Evolutionary conservation across 139 green algal genomes (phyloP).

Genomic region (Picochlorum sp.): DNA sequence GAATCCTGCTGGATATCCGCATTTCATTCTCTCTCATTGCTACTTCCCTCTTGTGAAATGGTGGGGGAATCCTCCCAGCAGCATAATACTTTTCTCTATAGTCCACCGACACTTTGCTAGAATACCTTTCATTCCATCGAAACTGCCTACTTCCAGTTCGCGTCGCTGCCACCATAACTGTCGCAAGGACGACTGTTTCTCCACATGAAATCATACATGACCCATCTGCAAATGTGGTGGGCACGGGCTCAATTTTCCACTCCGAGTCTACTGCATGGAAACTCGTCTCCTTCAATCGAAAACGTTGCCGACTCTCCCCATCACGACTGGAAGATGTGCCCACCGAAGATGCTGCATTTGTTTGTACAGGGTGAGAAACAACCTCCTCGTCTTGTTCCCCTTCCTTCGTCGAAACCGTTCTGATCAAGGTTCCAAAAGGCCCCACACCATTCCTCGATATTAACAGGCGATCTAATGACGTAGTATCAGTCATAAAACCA

Average conservation of each 20-base stretch:
- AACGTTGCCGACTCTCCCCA: too few species aligned
- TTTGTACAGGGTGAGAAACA: too few species aligned
- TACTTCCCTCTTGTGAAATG: slow-evolving; percentile 47
- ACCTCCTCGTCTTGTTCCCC: too few species aligned
- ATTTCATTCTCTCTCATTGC: slow-evolving; percentile 51
- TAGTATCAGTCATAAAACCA: too few species aligned
- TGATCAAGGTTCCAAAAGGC: too few species aligned
- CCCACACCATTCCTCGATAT: too few species aligned
- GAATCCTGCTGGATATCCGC: slow-evolving; percentile 35
- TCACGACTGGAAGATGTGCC: too few species aligned
- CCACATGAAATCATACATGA: neutral
- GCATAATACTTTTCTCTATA: slow-evolving; percentile 62
- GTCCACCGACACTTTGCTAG: slow-evolving; percentile 46
- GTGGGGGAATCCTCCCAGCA: slow-evolving; percentile 54
- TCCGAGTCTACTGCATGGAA: neutral
- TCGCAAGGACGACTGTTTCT: too few species aligned
- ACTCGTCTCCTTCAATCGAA: neutral
- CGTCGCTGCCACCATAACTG: neutral
- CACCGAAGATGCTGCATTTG: too few species aligned
- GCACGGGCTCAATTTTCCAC: neutral
- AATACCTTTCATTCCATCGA: neutral
- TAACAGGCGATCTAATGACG: too few species aligned
- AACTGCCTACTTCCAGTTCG: neutral
- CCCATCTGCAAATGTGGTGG: neutral
- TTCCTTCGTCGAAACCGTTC: too few species aligned